phyloP scores from a whole-genome alignment of 495 filamentous ascomycete species.

The Polyplosphaeria fusca region DNA sequence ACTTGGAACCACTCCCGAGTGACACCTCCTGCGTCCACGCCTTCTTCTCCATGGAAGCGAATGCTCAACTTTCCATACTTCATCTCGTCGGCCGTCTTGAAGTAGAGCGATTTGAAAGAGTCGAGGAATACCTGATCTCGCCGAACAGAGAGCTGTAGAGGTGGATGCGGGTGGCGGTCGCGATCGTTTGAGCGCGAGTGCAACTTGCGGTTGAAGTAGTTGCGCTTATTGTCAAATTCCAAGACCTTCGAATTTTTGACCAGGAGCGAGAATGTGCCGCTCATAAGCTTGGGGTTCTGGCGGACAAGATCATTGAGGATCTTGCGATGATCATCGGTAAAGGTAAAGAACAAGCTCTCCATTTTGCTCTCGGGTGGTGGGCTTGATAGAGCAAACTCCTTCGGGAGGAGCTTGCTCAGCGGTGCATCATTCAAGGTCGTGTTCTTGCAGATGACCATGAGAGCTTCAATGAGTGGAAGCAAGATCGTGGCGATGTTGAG shows the following conservation, averaged over 20 bases:
- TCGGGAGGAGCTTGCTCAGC: constrained; percentile 50
- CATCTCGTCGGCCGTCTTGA: constrained; percentile 91
- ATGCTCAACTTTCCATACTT: constrained; percentile 98
- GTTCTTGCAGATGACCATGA: constrained; percentile 99
- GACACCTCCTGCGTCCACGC: constrained; percentile 95
- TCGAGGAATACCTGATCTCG: constrained; percentile 97
- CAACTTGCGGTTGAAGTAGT: constrained; percentile 93
- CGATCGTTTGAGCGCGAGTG: constrained; percentile 66
- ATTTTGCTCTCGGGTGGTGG: constrained; percentile 78
- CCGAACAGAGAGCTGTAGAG: constrained; percentile 84
- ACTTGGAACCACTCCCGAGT: constrained; percentile 99
- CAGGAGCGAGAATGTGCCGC: constrained; percentile 88
- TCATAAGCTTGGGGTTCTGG: constrained; percentile 96
- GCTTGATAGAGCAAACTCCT: constrained; percentile 71
- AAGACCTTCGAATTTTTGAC: constrained; percentile 98
- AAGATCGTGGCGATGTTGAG: constrained; percentile 95
- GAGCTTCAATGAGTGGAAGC: constrained; percentile 84
- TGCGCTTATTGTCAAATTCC: constrained; percentile 99
- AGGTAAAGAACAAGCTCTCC: constrained; percentile 93
- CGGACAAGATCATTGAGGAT: constrained; percentile 98
- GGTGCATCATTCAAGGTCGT: constrained; percentile 71
- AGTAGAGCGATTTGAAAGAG: constrained; percentile 93
- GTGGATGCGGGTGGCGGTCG: constrained; percentile 62
- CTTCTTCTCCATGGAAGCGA: constrained; percentile 94
- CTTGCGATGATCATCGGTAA: constrained; percentile 96